These are phyloP conservation scores for Cymbopogon flexuosus DNA, from an alignment of 202 grass and related monocot species.

Conservation along the genomic window DNA sequence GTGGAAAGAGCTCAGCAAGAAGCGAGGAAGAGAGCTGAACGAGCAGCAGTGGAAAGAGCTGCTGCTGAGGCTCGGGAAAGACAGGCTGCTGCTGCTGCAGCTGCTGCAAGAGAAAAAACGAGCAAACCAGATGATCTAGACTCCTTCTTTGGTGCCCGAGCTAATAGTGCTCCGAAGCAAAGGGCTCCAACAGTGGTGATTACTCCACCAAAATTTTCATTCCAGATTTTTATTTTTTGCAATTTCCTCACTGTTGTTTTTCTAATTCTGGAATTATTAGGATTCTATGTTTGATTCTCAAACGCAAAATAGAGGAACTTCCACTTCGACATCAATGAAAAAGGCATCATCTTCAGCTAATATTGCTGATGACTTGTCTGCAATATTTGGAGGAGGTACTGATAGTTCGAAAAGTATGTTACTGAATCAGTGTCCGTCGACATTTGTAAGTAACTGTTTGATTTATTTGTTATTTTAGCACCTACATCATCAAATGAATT, in stretches of 20 bases:
- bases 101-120: constrained; percentile 58
- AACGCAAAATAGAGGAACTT: constrained; percentile 50
- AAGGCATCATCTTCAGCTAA: constrained; percentile 75
- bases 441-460: not conserved
- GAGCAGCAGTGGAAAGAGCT: constrained; percentile 49
- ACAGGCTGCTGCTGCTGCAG: constrained; percentile 45
- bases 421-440: constrained; percentile 1
- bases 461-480: constrained; percentile 45
- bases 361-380: constrained; percentile 81
- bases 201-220: constrained; percentile 30
- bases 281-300: constrained; percentile 68
- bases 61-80: constrained; percentile 70
- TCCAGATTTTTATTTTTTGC: not conserved
- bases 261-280: constrained; percentile 47
- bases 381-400: constrained; percentile 98
- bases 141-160: constrained; percentile 74
- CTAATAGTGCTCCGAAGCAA: constrained; percentile 74
- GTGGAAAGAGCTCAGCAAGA: constrained; percentile 68
- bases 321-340: constrained; percentile 54
- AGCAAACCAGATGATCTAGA: constrained; percentile 66
- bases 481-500: constrained; percentile 78
- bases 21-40: constrained; percentile 47
- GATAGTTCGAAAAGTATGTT: not conserved
- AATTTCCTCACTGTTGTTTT: constrained; percentile 11
- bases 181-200: constrained; percentile 43